Evolutionary conservation across 441 rosid genomes (phyloP).

Genomic region (Adansonia grandidieri): DNA sequence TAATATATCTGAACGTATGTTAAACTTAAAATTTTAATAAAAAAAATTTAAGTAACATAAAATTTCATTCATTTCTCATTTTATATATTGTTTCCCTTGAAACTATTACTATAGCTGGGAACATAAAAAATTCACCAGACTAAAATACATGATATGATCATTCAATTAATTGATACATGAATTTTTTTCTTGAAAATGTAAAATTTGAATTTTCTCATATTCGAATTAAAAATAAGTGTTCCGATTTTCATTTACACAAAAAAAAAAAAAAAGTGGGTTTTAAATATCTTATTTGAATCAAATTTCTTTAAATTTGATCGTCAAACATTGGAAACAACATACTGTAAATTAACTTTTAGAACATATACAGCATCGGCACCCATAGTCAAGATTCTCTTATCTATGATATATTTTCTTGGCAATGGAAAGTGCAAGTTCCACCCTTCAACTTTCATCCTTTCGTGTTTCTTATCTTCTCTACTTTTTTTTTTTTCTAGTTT

Average conservation of each 20-base stretch:
- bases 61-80: too few species aligned
- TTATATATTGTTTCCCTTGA: too few species aligned
- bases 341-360: background rate
- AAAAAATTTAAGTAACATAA: too few species aligned
- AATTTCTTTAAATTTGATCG: conserved; percentile 1
- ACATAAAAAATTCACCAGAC: too few species aligned
- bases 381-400: conserved; percentile 6
- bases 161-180: too few species aligned
- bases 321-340: background rate
- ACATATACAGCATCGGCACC: background rate
- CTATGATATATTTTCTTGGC: background rate
- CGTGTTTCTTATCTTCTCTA: background rate
- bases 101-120: too few species aligned
- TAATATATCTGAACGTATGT: too few species aligned
- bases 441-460: background rate
- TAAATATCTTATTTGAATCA: background rate
- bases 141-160: background rate
- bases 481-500: background rate
- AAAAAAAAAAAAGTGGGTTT: background rate
- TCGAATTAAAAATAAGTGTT: background rate
- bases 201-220: too few species aligned
- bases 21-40: too few species aligned
- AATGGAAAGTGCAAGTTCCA: conserved; percentile 4
- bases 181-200: too few species aligned
- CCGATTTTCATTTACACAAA: background rate